Evolutionary conservation across 2,329 filamentous ascomycete species (phyloP), one percentile per base, ranked within the genome.

Genomic region (Cadophora malorum): DNA sequence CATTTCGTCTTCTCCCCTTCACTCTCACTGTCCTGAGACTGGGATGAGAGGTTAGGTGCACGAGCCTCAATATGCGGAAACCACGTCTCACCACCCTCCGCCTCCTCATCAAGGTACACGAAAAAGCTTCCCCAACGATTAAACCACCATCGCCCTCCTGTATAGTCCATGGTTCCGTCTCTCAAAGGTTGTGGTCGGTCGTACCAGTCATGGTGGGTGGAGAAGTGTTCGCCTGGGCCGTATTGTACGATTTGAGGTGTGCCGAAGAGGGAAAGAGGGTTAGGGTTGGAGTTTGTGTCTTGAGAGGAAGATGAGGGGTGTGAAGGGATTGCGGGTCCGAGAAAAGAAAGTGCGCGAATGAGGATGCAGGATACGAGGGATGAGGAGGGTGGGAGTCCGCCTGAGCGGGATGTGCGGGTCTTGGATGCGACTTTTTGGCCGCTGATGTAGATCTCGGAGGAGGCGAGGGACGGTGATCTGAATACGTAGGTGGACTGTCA

Each of bases 201-300:
- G 28, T 66, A 73, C 70, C 70, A 71, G 33, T 71, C 70, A 31
- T 68, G 66, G 41, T 71, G 70, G 4, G 55, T 52, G 38, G 69
- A 64, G 25, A 73, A 70, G 7, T 69, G 63, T 52, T 71, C 41
- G 4, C 64, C 68, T 12, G 50, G 33, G 4, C 55, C 41, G 35
- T 73, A 73, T n/a, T 56, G 65, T 7, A 73, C 71, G 1, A 73
- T 47, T 63, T 73, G 70, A 0, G 71, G 70, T 1, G 63, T 67
- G 8, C 67, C 70, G 60, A 70, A 68, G 31, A 68, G 59, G 38
- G 56, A 35, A 10, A 64, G 45, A 12, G 64, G 33, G 14, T 61
- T 25, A 12, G 21, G 58, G 23, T 60, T 47, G 25, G 21, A 28
- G 19, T 58, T 33, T 25, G 19, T 28, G 16, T 21, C 10, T 33